phyloP scores from a whole-genome alignment of 1,284 basidiomycete species.

The Pascua guehoae region DNA sequence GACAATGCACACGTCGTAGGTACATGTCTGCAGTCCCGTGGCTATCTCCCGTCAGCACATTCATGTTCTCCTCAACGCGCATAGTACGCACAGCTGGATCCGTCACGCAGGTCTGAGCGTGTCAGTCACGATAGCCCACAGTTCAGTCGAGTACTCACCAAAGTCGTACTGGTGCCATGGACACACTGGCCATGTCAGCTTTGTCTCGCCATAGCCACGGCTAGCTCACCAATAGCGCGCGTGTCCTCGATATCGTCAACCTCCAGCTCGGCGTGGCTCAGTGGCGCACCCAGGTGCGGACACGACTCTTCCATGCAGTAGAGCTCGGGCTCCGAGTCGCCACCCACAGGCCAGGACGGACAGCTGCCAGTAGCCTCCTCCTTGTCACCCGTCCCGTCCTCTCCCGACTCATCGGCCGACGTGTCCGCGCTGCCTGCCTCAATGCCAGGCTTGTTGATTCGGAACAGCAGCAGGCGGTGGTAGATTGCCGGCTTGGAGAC shows the following conservation, averaged over 20 bases:
- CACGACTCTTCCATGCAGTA: constrained; percentile 83
- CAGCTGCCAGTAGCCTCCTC: neutral
- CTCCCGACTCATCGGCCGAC: too few relatives aligned
- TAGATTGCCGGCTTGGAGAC: constrained; percentile 57
- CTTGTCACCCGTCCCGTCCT: neutral
- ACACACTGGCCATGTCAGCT: constrained; percentile 61
- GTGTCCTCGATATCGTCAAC: constrained; percentile 38
- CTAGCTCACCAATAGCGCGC: constrained; percentile 31
- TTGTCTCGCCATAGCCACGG: neutral
- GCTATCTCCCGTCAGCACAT: constrained; percentile 49
- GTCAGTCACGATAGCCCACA: neutral
- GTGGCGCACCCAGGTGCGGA: constrained; percentile 77
- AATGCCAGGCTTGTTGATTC: constrained; percentile 52
- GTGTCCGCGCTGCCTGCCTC: neutral
- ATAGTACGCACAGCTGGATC: constrained; percentile 62
- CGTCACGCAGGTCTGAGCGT: constrained; percentile 43
- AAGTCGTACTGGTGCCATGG: constrained; percentile 72
- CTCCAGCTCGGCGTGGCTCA: constrained; percentile 58
- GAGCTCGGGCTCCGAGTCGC: constrained; percentile 54
- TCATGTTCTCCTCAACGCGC: constrained; percentile 28
- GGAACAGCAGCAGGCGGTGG: constrained; percentile 68
- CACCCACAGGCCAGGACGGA: constrained; percentile 36
- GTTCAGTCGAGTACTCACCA: constrained; percentile 10
- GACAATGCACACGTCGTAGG: constrained; percentile 63
- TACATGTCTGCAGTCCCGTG: constrained; percentile 75